Percentiles rank a stretch among this genome's conserved stretches.
Evolutionary conservation across 2,329 filamentous ascomycete genomes (phyloP).

Genomic region (Akanthomyces muscarius): DNA sequence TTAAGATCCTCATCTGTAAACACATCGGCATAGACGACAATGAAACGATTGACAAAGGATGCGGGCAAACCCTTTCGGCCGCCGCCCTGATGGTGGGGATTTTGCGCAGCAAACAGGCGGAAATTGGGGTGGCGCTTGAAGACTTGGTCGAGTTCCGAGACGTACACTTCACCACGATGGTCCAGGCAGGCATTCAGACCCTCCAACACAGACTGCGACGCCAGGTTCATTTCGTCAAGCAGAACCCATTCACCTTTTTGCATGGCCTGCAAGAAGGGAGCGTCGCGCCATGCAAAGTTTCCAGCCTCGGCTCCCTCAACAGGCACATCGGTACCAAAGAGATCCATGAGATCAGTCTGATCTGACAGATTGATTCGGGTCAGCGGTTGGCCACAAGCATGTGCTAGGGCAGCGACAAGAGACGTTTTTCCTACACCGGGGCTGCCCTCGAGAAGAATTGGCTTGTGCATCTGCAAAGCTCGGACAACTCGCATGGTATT

Average conservation of each 20-base stretch:
- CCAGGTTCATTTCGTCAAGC: constrained; percentile 97
- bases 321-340: constrained; percentile 95
- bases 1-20: constrained; percentile 78
- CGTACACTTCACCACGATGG: constrained; percentile 91
- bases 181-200: constrained; percentile 95
- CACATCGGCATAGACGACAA: constrained; percentile 92
- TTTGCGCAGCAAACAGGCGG: constrained; percentile 93
- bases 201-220: constrained; percentile 93
- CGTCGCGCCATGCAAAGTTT: constrained; percentile 92
- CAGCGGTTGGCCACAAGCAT: constrained; percentile 72
- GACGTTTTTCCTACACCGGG: constrained; percentile 99
- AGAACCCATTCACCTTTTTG: constrained; percentile 95
- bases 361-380: constrained; percentile 97
- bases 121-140: constrained; percentile 89
- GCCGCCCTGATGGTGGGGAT: constrained; percentile 94
- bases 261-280: constrained; percentile 94
- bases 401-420: constrained; percentile 78
- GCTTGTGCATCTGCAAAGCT: constrained; percentile 83
- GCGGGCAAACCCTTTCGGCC: constrained; percentile 90
- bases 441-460: constrained; percentile 90
- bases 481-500: constrained; percentile 90
- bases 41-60: constrained; percentile 97
- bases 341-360: constrained; percentile 94
- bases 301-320: constrained; percentile 89
- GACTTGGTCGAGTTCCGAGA: constrained; percentile 90